phyloP scores from a whole-genome alignment of 805 yeast genomes.

The Barnettozyma sucrosica region DNA sequence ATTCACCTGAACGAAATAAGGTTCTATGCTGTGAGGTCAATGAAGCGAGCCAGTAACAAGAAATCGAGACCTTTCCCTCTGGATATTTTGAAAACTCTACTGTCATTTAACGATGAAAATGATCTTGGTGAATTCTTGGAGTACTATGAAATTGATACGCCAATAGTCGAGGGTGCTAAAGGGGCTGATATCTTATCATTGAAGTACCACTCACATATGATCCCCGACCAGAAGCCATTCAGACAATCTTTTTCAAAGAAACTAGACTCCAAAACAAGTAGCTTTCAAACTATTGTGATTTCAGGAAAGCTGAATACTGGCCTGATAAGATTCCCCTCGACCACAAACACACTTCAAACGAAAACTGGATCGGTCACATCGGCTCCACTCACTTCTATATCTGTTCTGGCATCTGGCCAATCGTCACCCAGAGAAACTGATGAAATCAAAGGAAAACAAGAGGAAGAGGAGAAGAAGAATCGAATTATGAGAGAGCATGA shows the following conservation, averaged over 20 bases:
- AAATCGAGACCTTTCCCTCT: conserved; percentile 63
- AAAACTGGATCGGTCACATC: neutral
- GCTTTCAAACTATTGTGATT: conserved; percentile 31
- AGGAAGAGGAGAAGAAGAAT: conserved; percentile 9
- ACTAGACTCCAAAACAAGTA: conserved; percentile 34
- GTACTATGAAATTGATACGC: conserved; percentile 53
- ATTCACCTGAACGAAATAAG: conserved; percentile 75
- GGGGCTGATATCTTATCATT: conserved; percentile 40
- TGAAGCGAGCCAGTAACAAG: conserved; percentile 62
- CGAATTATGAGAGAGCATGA: neutral
- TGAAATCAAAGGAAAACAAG: neutral
- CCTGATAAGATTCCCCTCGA: conserved; percentile 1
- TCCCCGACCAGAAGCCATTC: conserved; percentile 35
- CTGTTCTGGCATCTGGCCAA: neutral
- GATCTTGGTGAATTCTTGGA: conserved; percentile 52
- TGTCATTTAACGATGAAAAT: conserved; percentile 63
- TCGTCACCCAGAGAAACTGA: neutral
- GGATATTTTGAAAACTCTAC: conserved; percentile 37
- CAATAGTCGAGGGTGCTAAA: conserved; percentile 28
- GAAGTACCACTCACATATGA: conserved; percentile 30
- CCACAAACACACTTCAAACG: neutral
- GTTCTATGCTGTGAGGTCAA: conserved; percentile 61
- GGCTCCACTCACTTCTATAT: neutral
- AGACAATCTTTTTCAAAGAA: conserved; percentile 41
- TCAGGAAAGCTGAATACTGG: conserved; percentile 12